These are phyloP conservation scores for Allantophomopsis lycopodina DNA, from an alignment of 2,329 filamentous ascomycete genomes.

Conservation along the genomic window DNA sequence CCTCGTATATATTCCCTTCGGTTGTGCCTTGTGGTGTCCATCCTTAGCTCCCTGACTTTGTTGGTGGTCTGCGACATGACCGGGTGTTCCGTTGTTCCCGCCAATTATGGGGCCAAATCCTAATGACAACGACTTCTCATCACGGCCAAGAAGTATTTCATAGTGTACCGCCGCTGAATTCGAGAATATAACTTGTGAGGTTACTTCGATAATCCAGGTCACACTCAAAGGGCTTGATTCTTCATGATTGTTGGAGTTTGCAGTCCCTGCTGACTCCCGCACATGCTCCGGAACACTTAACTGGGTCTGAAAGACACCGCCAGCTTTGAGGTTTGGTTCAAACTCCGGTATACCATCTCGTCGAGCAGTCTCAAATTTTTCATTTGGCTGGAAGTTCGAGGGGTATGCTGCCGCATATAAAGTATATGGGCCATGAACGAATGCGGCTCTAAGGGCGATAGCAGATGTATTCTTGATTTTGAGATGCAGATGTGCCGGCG, in stretches of 20 bases:
- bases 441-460: slow-evolving; percentile 83
- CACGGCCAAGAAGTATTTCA: slow-evolving; percentile 74
- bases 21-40: slow-evolving; percentile 45
- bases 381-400: slow-evolving; percentile 69
- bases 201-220: slow-evolving; percentile 82
- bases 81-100: slow-evolving; percentile 33
- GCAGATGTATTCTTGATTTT: slow-evolving; percentile 87
- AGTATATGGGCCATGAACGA: slow-evolving; percentile 91
- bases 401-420: slow-evolving; percentile 81
- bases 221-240: slow-evolving; percentile 40
- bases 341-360: slow-evolving; percentile 75
- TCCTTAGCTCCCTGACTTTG: slow-evolving; percentile 42
- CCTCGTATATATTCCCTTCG: slow-evolving; percentile 70
- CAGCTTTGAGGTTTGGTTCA: slow-evolving; percentile 92
- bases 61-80: slow-evolving; percentile 65
- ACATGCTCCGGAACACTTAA: slow-evolving; percentile 71
- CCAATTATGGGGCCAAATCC: slow-evolving; percentile 35
- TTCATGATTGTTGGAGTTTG: slow-evolving; percentile 25
- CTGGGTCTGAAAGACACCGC: slow-evolving; percentile 70
- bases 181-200: slow-evolving; percentile 91
- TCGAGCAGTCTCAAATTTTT: slow-evolving; percentile 55
- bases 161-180: slow-evolving; percentile 76
- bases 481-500: slow-evolving; percentile 67
- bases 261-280: slow-evolving; percentile 44
- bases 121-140: slow-evolving; percentile 68